Evolutionary conservation across 2,329 filamentous ascomycete species (phyloP).

Genomic region (Rhytidhysteron rufulum): DNA sequence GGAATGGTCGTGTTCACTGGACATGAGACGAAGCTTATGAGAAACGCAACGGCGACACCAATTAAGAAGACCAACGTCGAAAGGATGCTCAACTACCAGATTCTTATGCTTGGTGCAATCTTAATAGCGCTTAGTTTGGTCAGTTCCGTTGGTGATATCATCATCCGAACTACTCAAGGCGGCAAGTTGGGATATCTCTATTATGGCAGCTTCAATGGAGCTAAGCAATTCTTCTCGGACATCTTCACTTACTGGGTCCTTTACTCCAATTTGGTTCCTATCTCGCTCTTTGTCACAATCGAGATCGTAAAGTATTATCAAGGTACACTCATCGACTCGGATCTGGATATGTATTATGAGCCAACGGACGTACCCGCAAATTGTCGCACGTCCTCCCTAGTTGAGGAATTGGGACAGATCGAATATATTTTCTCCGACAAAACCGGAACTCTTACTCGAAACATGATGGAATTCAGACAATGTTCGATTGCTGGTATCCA

Average conservation of each 20-base stretch:
- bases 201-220: slow-evolving; percentile 59
- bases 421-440: slow-evolving; percentile 99
- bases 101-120: slow-evolving; percentile 83
- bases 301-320: slow-evolving; percentile 98
- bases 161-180: slow-evolving; percentile 64
- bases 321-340: slow-evolving; percentile 95
- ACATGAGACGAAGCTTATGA: slow-evolving; percentile 98
- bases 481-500: slow-evolving; percentile 90
- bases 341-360: slow-evolving; percentile 96
- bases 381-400: slow-evolving; percentile 91
- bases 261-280: slow-evolving; percentile 93
- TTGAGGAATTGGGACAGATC: slow-evolving; percentile 96
- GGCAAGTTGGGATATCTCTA: slow-evolving; percentile 68
- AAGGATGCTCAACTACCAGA: slow-evolving; percentile 86
- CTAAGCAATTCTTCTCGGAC: slow-evolving; percentile 82
- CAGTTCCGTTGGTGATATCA: slow-evolving; percentile 85
- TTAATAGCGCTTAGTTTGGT: slow-evolving; percentile 81
- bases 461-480: slow-evolving; percentile 98
- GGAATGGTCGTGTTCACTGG: slow-evolving; percentile 95
- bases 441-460: slow-evolving; percentile 95
- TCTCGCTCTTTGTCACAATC: slow-evolving; percentile 95
- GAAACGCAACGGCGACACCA: slow-evolving; percentile 92
- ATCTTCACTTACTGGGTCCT: slow-evolving; percentile 98
- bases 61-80: slow-evolving; percentile 98
- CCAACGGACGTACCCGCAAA: slow-evolving; percentile 93